Evolutionary conservation across 129 eudicot genomes (phyloP).

Genomic region (Daucus carota): DH1_v3.0 NC_030385.2:34345501-34346000

Average conservation of each 20-base stretch:
- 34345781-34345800: not conserved
- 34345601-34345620: not conserved
- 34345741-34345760: too few species aligned
- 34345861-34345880: not conserved
- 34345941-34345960: conserved; percentile 53
- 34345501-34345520: not conserved
- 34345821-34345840: not conserved
- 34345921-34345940: conserved; percentile 35
- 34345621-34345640: too few species aligned
- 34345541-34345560: too few species aligned
- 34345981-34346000: conserved; percentile 52
- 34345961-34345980: conserved; percentile 82
- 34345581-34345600: not conserved
- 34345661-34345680: too few species aligned
- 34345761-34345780: too few species aligned
- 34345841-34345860: not conserved
- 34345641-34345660: too few species aligned
- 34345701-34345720: not conserved
- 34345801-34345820: not conserved
- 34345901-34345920: conserved; percentile 20
- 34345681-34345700: too few species aligned
- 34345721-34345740: not conserved
- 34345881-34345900: not conserved
- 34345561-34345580: not conserved
- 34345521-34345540: not conserved